phyloP scores from a whole-genome alignment of 768 basidiomycete species.

The Amanita jacksonii region DNA sequence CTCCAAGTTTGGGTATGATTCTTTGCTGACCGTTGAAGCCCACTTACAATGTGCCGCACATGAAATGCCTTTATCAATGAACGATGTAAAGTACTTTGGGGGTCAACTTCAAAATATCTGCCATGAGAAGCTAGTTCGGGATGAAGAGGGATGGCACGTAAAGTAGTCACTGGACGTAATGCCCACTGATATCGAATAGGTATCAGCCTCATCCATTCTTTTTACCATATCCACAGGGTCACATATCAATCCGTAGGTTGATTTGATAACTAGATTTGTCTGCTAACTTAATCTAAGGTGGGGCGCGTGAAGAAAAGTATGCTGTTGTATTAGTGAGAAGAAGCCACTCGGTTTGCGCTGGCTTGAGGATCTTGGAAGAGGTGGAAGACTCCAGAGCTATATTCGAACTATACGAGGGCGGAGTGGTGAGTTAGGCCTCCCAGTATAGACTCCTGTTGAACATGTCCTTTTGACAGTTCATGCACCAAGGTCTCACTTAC shows the following conservation, averaged over 20 bases:
- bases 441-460: not conserved
- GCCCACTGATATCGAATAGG: constrained; percentile 30
- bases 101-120: constrained; percentile 49
- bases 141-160: constrained; percentile 73
- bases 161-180: not conserved
- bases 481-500: constrained; percentile 81
- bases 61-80: constrained; percentile 69
- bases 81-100: constrained; percentile 70
- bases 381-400: constrained; percentile 74
- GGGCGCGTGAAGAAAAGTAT: constrained; percentile 72
- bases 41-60: constrained; percentile 84
- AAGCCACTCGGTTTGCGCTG: constrained; percentile 15
- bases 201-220: constrained; percentile 77
- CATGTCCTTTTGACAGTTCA: constrained; percentile 40
- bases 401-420: constrained; percentile 88
- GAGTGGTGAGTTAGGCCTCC: constrained; percentile 43
- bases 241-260: constrained; percentile 55
- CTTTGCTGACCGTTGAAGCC: constrained; percentile 22
- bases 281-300: constrained; percentile 25
- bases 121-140: constrained; percentile 45
- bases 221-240: constrained; percentile 64
- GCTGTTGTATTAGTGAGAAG: constrained; percentile 53
- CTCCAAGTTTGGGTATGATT: not conserved
- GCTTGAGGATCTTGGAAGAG: constrained; percentile 58
- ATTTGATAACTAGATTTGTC: not conserved